A percentile compares a stretch with the other conserved stretches of the same genome.
These are phyloP conservation scores for Apiospora hydei DNA, from an alignment of 2,329 filamentous ascomycete genomes.

Conservation along the genomic window DNA sequence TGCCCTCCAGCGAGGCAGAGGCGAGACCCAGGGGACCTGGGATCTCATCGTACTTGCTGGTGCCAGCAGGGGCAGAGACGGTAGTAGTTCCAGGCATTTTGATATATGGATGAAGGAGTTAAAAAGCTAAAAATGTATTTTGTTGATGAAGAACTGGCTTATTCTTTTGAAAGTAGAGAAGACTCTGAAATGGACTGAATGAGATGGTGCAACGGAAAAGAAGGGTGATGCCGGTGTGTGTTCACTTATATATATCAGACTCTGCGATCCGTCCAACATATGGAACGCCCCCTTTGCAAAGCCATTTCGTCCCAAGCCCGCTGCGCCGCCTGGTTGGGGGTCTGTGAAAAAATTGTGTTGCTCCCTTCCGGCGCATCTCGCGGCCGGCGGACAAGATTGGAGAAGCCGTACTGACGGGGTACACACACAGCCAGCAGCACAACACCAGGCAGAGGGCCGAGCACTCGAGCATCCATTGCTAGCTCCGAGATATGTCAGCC, in stretches of 20 bases:
- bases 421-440: background rate
- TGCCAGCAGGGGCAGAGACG: slow-evolving; percentile 25
- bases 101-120: slow-evolving; percentile 21
- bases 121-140: background rate
- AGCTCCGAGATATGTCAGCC: slow-evolving; percentile 5
- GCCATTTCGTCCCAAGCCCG: background rate
- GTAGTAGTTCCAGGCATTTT: slow-evolving; percentile 44
- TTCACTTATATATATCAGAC: slow-evolving; percentile 17
- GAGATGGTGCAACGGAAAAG: background rate
- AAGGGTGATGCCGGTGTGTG: background rate
- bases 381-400: slow-evolving; percentile 25
- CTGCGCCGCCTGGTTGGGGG: slow-evolving; percentile 3
- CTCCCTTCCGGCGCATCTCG: slow-evolving; percentile 5
- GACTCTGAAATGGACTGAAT: background rate
- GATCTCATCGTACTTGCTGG: slow-evolving; percentile 46
- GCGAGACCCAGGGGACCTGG: slow-evolving; percentile 48
- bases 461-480: background rate
- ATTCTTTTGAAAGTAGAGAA: background rate
- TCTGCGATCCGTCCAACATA: background rate
- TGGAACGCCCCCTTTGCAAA: background rate
- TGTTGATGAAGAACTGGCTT: background rate
- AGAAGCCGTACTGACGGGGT: slow-evolving; percentile 14
- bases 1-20: slow-evolving; percentile 48
- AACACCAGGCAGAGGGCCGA: background rate
- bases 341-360: background rate